These are phyloP conservation scores for Sanghuangporus weigelae DNA, from an alignment of 1,284 basidiomycete genomes.

Conservation along the genomic window DNA sequence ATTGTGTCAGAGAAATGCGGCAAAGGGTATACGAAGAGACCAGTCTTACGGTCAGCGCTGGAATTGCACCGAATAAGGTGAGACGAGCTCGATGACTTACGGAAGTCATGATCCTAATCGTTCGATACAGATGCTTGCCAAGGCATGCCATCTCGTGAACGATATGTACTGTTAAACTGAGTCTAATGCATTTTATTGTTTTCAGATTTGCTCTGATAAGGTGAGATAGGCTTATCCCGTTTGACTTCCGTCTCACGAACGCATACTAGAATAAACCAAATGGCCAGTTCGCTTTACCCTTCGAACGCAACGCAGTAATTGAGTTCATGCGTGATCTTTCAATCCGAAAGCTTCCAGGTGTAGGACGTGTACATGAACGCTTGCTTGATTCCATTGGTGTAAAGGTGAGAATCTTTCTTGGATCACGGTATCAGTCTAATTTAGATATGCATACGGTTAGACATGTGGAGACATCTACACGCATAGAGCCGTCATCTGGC, in stretches of 20 bases:
- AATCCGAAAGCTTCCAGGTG: conserved; percentile 81
- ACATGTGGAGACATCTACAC: conserved; percentile 84
- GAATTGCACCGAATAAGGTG: conserved; percentile 85
- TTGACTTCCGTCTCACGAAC: background rate
- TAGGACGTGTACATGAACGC: conserved; percentile 84
- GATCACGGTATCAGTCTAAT: background rate
- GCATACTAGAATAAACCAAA: conserved; percentile 82
- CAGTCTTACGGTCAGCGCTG: conserved; percentile 87
- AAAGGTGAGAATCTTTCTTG: conserved; percentile 42
- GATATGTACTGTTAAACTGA: background rate
- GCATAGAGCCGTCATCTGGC: conserved; percentile 62
- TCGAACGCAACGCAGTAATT: conserved; percentile 58
- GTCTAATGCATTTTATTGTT: background rate
- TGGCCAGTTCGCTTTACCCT: conserved; percentile 79
- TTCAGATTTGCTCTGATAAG: conserved; percentile 89
- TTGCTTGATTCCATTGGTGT: conserved; percentile 83
- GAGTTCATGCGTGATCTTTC: conserved; percentile 72
- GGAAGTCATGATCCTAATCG: background rate
- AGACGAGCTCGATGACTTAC: conserved; percentile 30
- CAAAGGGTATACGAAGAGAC: conserved; percentile 69
- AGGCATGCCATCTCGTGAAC: conserved; percentile 42
- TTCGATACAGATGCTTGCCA: conserved; percentile 55
- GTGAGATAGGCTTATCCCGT: conserved; percentile 28
- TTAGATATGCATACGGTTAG: conserved; percentile 32
- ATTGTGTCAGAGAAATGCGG: conserved; percentile 78